Base-by-base conservation (phyloP, 1,139 yeast species). In the Debaryomyces nepalensis region DNA sequence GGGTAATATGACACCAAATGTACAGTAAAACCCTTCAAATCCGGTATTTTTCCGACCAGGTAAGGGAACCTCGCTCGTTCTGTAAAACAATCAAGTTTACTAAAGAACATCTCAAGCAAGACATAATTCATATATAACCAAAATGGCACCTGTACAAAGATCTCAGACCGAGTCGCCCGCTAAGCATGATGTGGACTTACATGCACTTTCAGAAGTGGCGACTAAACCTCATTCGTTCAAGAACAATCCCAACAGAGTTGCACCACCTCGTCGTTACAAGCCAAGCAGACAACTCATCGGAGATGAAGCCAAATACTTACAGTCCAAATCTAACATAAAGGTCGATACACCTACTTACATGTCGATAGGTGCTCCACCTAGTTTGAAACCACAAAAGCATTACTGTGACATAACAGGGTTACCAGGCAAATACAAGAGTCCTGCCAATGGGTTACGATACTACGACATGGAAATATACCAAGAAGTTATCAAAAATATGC, bases 401-500 rank as follows among this genome's bases (percentile, higher is more conserved):
- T 93, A 90, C 67, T 93, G 99, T 66, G 99, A 93, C 62, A 82
- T 93, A 40, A 93, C 99, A 0, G 99, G 99, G 0, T 70, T 93
- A 19, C 84, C 81, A 41, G 95, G 91, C 0, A 75, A 66, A 36
- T 93, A 93, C 69, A 84, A 79, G 58, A 77, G 86, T 33, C 95
- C 95, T 0, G 72, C 84, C 10, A 87, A 83, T 56, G 86, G 88
- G 32, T 69, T 93, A 46, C 70, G 97, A 43, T 93, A 82, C 63
- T 82, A 87, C 64, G 84, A 93, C 58, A 82, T 81, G 39, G 99
- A 93, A 63, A 83, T 95, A 24, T 93, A 81, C 63, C 87, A 84
- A 43, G 77, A 84, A 46, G 87, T 89, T 19, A 79, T 87, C 46
- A 83, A 82, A 59, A 80, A 81, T 48, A 80, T 93, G 82, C 84